Evolutionary conservation across 1,284 basidiomycete species (phyloP).

Genomic region (Prillingera fragicola): DNA sequence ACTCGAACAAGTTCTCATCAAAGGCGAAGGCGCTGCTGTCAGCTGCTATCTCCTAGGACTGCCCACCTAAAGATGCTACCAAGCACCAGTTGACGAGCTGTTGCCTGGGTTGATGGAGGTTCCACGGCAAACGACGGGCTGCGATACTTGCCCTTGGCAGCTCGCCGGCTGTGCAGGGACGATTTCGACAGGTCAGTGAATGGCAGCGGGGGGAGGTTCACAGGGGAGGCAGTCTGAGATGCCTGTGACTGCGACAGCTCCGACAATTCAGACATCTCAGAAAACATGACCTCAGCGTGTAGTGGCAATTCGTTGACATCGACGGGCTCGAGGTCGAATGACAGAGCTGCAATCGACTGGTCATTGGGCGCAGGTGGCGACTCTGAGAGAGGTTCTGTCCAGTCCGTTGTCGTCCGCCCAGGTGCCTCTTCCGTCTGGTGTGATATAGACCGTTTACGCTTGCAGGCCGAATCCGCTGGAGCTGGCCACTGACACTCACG

Average conservation of each 20-base stretch:
- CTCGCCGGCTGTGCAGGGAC: constrained; percentile 32
- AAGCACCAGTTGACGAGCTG: neutral
- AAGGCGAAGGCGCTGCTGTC: constrained; percentile 14
- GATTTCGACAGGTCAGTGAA: constrained; percentile 66
- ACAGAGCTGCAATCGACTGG: neutral
- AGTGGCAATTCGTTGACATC: neutral
- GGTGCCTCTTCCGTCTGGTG: neutral
- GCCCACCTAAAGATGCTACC: neutral
- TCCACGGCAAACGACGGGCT: neutral
- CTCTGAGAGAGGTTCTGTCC: neutral
- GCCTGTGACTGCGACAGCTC: neutral
- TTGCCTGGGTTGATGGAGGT: neutral
- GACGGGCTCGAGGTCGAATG: neutral
- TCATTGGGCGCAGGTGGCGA: neutral
- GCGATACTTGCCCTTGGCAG: neutral
- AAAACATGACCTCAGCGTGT: neutral
- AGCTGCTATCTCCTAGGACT: constrained; percentile 52
- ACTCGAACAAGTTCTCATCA: constrained; percentile 27
- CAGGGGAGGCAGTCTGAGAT: neutral
- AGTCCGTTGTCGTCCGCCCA: neutral
- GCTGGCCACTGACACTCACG: neutral
- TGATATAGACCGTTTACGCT: neutral
- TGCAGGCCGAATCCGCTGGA: neutral
- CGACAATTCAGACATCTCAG: neutral
- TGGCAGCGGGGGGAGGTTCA: constrained; percentile 49